Evolutionary conservation across 2,329 filamentous ascomycete genomes (phyloP), one percentile per base, ranked within the genome.

Genomic region (Coniochaeta sp.): DNA sequence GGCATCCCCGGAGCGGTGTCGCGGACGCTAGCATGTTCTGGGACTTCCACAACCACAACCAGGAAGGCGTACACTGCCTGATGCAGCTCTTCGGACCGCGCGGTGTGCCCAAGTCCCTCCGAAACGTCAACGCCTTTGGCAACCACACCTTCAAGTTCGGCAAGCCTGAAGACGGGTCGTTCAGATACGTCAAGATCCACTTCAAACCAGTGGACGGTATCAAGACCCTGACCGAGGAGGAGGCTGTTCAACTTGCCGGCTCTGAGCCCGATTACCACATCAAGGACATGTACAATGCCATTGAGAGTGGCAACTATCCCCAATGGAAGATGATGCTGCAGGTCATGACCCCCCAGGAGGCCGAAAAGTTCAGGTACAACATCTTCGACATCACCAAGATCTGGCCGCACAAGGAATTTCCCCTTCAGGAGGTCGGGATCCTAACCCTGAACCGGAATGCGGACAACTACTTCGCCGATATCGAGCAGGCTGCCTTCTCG

Each of bases 401-500:
- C 74, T 65, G 58, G 74, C 73, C 62, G 75, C 72, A 44, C 71
- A 70, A 0, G 73, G 73, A 61, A 28, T 57, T 58, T 17, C 62
- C 62, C 22, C 55, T 63, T 28, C 52, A 33, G 22, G 50, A 40
- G 11, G 58, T 63, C 14, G 62, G 62, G 24, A 60, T 47, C 52
- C 36, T 63, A 8, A 63, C 59, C 4, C 47, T 63, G 4, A 63
- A 63, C 60, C 36, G 28, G n/a, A 63, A 63, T 26, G 34, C 58
- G 8, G 33, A 57, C 16, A 63, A 63, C 56, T 63, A 63, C 60
- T 63, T 61, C 40, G 59, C 59, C 54, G 60, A 57, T 33, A 77
- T 83, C 56, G 83, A 86, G 64, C 83, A 86, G 68, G 79, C 81
- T 0, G 79, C 81, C 0, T 86, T 86, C 63, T 82, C 79, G 0